Conservation (phyloP, 306 rosid genomes). For the Dalbergia oliveri region DNA sequence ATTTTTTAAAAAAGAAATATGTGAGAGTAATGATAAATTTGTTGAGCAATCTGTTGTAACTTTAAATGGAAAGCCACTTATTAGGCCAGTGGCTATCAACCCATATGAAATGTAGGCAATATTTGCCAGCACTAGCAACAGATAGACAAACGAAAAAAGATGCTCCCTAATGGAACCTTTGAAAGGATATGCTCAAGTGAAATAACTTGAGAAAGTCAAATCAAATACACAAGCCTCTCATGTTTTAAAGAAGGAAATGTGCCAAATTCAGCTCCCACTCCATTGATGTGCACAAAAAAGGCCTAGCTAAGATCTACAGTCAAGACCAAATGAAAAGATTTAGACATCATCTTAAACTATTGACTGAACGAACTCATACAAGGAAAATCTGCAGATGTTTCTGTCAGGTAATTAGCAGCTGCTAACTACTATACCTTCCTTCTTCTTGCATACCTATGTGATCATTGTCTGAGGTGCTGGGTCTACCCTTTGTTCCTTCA, state of each 20-base stretch:
- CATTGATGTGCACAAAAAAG: slow-evolving; percentile 11
- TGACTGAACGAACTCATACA: slow-evolving; percentile 40
- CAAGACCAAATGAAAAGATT: slow-evolving; percentile 48
- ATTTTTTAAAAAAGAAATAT: too few species aligned
- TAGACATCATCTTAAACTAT: slow-evolving; percentile 32
- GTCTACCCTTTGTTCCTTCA: slow-evolving; percentile 40
- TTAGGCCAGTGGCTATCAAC: neutral
- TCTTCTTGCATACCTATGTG: slow-evolving; percentile 4
- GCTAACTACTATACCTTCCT: neutral
- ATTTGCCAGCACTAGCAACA: neutral
- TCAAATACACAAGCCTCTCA: slow-evolving; percentile 7
- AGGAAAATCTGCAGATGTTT: slow-evolving; percentile 46
- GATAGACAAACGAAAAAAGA: slow-evolving; percentile 34
- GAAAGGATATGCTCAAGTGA: slow-evolving; percentile 47
- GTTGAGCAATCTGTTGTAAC: neutral
- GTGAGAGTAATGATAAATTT: neutral
- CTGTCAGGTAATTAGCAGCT: slow-evolving; percentile 43
- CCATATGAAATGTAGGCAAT: neutral
- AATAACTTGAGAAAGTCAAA: slow-evolving; percentile 18
- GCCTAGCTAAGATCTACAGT: slow-evolving; percentile 28
- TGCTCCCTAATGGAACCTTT: slow-evolving; percentile 51
- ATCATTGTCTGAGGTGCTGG: slow-evolving; percentile 1
- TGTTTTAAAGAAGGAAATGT: neutral
- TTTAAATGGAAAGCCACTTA: slow-evolving; percentile 18
- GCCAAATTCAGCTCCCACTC: slow-evolving; percentile 17